Percentiles rank a stretch among this genome's conserved stretches.
Conservation (phyloP, 495 filamentous ascomycete genomes). For the Penicillium salamii region DNA sequence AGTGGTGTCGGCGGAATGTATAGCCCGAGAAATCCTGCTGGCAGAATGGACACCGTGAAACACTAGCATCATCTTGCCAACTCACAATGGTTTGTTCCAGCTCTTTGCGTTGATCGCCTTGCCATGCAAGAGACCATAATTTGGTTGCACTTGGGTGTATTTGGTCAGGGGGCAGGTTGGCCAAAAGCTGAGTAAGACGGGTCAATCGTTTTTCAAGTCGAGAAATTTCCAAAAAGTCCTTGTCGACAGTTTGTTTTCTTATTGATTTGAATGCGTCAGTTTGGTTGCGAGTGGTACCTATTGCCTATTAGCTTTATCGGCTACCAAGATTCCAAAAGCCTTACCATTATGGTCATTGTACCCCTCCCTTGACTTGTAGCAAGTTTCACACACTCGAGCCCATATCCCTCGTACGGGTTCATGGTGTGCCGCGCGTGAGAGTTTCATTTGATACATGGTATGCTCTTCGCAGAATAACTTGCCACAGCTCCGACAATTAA, state of each 20-base stretch:
- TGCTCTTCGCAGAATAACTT: slow-evolving; percentile 95
- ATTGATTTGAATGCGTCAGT: slow-evolving; percentile 63
- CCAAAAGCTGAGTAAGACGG: slow-evolving; percentile 80
- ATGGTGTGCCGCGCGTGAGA: slow-evolving; percentile 83
- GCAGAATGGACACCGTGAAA: slow-evolving; percentile 84
- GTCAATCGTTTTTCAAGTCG: slow-evolving; percentile 88
- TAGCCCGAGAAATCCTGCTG: slow-evolving; percentile 90
- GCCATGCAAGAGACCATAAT: slow-evolving; percentile 57
- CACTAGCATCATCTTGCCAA: slow-evolving; percentile 89
- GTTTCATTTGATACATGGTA: slow-evolving; percentile 99
- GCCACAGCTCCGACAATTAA: slow-evolving; percentile 92
- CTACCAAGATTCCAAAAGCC: not conserved
- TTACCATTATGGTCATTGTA: slow-evolving; percentile 85
- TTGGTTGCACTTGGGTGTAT: slow-evolving; percentile 44
- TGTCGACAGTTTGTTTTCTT: slow-evolving; percentile 75
- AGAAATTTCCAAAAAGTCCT: slow-evolving; percentile 78
- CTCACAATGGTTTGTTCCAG: slow-evolving; percentile 89
- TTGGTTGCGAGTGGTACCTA: slow-evolving; percentile 63
- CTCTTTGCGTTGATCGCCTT: slow-evolving; percentile 65
- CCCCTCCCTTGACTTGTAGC: slow-evolving; percentile 92
- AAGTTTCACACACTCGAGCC: slow-evolving; percentile 96
- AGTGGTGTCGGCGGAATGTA: slow-evolving; percentile 89
- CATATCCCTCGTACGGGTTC: slow-evolving; percentile 91
- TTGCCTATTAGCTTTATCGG: slow-evolving; percentile 13
- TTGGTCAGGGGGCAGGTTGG: slow-evolving; percentile 63